A percentile compares a stretch with the other conserved stretches of the same genome.
Evolutionary conservation across 2,329 filamentous ascomycete species (phyloP).

Genomic region (Geosmithia flava): DNA sequence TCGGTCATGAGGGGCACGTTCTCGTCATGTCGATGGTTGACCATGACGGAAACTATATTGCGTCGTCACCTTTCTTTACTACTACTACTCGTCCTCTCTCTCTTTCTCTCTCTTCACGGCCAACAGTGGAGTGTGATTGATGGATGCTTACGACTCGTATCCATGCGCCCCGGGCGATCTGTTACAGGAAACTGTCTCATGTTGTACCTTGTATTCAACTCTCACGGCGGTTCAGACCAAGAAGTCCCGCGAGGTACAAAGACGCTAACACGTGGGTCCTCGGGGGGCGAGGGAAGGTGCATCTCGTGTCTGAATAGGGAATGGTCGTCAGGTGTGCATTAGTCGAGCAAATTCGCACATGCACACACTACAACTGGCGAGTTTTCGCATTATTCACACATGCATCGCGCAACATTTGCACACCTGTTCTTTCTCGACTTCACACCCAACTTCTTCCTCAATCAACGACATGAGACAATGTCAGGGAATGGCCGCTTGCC

Average conservation of each 20-base stretch:
- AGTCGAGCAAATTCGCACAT: too few species aligned
- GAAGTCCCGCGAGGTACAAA: background rate
- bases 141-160: background rate
- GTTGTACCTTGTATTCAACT: background rate
- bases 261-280: background rate
- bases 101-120: background rate
- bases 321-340: background rate
- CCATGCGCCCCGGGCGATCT: background rate
- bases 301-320: background rate
- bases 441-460: too few species aligned
- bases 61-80: background rate
- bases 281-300: background rate
- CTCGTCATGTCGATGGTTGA: constrained; percentile 18
- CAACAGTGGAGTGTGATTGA: background rate
- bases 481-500: too few species aligned
- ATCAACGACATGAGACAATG: too few species aligned
- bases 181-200: background rate
- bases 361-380: too few species aligned
- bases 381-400: too few species aligned
- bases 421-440: too few species aligned
- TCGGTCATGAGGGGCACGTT: constrained; percentile 25
- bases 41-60: constrained; percentile 11
- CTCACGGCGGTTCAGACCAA: background rate
- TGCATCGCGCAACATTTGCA: too few species aligned
- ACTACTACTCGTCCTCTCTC: background rate